Percentiles rank a stretch among this genome's conserved stretches.
Evolutionary conservation across 495 filamentous ascomycete genomes (phyloP).

Genomic region (Penicillium manginii): DNA sequence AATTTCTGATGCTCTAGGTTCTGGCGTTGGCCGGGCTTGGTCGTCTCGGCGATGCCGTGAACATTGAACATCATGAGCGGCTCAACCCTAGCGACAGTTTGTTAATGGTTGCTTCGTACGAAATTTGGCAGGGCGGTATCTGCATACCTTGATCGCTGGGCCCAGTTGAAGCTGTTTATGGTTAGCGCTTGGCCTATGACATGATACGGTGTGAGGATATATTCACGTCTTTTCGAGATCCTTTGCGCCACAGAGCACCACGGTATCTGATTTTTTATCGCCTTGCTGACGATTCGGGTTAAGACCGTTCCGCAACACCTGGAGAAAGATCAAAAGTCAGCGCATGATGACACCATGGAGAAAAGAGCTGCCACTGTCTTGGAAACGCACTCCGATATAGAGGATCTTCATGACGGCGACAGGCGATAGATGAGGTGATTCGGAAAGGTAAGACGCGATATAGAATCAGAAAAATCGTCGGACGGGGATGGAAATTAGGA

Average conservation of each 20-base stretch:
- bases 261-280: constrained; percentile 34
- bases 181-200: constrained; percentile 13
- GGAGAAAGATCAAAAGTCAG: constrained; percentile 5
- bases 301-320: constrained; percentile 83
- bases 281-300: constrained; percentile 46
- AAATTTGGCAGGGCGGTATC: not conserved
- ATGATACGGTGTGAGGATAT: not conserved
- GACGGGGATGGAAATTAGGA: too few relatives aligned
- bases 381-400: constrained; percentile 80
- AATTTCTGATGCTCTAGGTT: constrained; percentile 83
- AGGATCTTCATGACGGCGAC: constrained; percentile 81
- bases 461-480: not conserved
- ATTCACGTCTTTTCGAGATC: constrained; percentile 67
- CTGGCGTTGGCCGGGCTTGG: constrained; percentile 83
- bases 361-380: not conserved
- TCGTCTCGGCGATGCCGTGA: constrained; percentile 76
- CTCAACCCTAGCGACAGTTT: constrained; percentile 20
- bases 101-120: not conserved
- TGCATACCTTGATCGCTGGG: constrained; percentile 69
- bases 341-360: not conserved
- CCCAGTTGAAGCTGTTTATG: constrained; percentile 65
- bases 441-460: not conserved
- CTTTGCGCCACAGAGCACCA: constrained; percentile 79
- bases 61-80: constrained; percentile 60
- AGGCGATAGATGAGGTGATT: not conserved